phyloP scores from a whole-genome alignment of 495 filamentous ascomycete genomes.

The Penicillium coffeae region DNA sequence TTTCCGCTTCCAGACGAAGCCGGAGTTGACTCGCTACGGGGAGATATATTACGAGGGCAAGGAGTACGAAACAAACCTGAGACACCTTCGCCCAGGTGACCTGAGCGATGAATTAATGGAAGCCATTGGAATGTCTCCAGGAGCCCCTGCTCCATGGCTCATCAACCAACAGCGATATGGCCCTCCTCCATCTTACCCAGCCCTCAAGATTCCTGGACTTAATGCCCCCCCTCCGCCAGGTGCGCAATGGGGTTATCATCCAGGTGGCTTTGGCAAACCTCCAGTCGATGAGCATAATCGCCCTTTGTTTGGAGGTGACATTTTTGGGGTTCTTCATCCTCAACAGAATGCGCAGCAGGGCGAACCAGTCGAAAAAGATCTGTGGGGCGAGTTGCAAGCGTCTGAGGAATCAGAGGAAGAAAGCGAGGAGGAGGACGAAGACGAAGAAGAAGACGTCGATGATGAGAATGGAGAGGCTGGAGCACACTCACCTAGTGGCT shows the following conservation, averaged over 20 bases:
- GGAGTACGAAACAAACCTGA: constrained; percentile 93
- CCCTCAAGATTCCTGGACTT: constrained; percentile 86
- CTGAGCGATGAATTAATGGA: constrained; percentile 87
- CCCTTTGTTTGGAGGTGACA: constrained; percentile 88
- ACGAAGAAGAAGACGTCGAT: constrained; percentile 71
- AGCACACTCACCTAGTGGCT: constrained; percentile 67
- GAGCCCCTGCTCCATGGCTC: constrained; percentile 92
- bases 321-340: constrained; percentile 78
- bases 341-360: constrained; percentile 57
- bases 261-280: constrained; percentile 93
- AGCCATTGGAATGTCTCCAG: constrained; percentile 89
- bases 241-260: constrained; percentile 92
- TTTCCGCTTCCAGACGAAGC: constrained; percentile 95
- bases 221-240: constrained; percentile 95
- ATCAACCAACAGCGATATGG: constrained; percentile 94
- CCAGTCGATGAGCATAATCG: constrained; percentile 88
- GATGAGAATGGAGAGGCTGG: constrained; percentile 63
- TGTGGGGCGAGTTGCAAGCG: constrained; percentile 93
- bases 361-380: constrained; percentile 79
- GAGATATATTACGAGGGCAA: constrained; percentile 99
- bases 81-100: constrained; percentile 85
- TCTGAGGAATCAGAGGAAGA: constrained; percentile 79
- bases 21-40: constrained; percentile 86
- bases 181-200: constrained; percentile 88
- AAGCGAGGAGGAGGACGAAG: constrained; percentile 65